Evolutionary conservation across 176 grass and related monocot genomes (phyloP), one percentile per base, ranked within the genome.

Genomic region (Echinochloa phyllopogon): DNA sequence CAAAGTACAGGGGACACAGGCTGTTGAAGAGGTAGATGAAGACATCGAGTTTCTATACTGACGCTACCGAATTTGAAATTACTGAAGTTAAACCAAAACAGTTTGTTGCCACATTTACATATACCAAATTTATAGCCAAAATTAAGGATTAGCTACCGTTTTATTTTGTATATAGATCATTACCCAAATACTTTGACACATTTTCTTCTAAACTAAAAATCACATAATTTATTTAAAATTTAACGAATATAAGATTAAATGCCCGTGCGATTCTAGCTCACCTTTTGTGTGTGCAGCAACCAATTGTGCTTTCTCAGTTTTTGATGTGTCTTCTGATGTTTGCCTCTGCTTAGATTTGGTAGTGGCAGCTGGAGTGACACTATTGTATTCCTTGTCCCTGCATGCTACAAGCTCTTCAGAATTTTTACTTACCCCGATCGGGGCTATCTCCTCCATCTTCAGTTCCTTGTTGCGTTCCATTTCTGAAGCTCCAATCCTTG

Each of bases 201-300:
- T 62, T 69, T 82, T 61, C 15, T 61, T 87, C 50, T 50, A 60
- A 50, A 49, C 24, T 59, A 17, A 57, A 17, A 57, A 62, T 60
- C n/a, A 8, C 25, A n/a, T 4, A 74, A 58, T 82, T 69, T 59
- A n/a, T 52, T 36, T 10, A 43, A 39, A 83, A 37, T 23, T 21
- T 36, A 42, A 18, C 23, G 55, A 70, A 77, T 70, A 72, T 51
- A 43, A 38, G 52, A 63, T 9, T 53, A 43, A 33, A 65, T 53
- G 66, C 38, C 65, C 17, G 83, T 44, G 43, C 2, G 36, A 84
- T 58, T 58, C 21, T 79, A 7, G 20, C 76, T 84, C 39, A 84
- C 87, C 81, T 84, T 84, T 78, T 47, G 4, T 40, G 40, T 20
- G 8, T 47, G 15, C 15, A 24, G 21, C 21, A 21, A 56, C 27